Evolutionary conservation across 2,329 filamentous ascomycete genomes (phyloP).

Genomic region (Hypomyces rosellus): DNA sequence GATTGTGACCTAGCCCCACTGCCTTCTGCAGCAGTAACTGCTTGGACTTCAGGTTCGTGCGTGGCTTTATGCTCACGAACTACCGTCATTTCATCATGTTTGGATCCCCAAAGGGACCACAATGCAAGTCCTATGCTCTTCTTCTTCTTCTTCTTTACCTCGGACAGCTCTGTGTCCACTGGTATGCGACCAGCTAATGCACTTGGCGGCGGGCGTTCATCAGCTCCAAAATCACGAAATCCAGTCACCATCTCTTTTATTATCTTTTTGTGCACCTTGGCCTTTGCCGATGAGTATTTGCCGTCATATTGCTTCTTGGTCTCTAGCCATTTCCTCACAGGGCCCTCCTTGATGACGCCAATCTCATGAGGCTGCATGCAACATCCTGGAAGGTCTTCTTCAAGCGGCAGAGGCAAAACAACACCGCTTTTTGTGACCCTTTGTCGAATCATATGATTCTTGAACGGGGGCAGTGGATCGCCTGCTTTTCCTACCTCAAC

Average conservation of each 20-base stretch:
- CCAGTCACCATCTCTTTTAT: slow-evolving; percentile 66
- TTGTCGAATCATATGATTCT: slow-evolving; percentile 87
- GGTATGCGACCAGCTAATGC: slow-evolving; percentile 69
- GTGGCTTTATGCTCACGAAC: slow-evolving; percentile 49
- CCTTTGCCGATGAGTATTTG: slow-evolving; percentile 63
- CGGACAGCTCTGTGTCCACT: slow-evolving; percentile 32
- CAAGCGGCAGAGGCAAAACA: slow-evolving; percentile 60
- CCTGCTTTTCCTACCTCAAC: slow-evolving; percentile 73
- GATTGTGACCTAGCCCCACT: slow-evolving; percentile 36
- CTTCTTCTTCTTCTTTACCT: slow-evolving; percentile 54
- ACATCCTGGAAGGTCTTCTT: slow-evolving; percentile 59
- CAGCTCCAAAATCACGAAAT: slow-evolving; percentile 62
- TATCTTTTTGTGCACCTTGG: slow-evolving; percentile 65
- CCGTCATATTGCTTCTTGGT: slow-evolving; percentile 68
- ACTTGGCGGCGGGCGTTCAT: slow-evolving; percentile 75
- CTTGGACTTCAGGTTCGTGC: slow-evolving; percentile 24
- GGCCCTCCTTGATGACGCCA: slow-evolving; percentile 72
- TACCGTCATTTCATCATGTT: slow-evolving; percentile 74
- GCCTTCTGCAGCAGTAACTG: slow-evolving; percentile 35
- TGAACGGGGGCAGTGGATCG: slow-evolving; percentile 73
- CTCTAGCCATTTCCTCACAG: slow-evolving; percentile 76
- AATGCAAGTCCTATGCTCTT: slow-evolving; percentile 72
- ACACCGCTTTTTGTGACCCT: slow-evolving; percentile 72
- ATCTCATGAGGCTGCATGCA: slow-evolving; percentile 57
- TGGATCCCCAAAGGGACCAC: slow-evolving; percentile 85